Evolutionary conservation across 1,139 yeast genomes (phyloP).

Genomic region (Yamadazyma spencermartinsiae): DNA sequence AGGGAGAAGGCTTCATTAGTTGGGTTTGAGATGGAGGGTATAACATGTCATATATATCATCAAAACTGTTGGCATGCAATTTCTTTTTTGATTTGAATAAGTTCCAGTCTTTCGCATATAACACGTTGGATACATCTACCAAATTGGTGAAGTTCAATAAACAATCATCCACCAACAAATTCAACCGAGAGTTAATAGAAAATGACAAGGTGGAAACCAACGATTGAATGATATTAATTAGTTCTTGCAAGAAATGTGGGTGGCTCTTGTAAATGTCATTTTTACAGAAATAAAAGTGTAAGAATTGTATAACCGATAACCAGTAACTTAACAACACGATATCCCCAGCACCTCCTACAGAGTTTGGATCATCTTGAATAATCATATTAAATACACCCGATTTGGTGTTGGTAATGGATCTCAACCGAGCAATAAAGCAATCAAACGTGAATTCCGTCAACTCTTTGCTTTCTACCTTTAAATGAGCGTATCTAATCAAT

Average conservation of each 20-base stretch:
- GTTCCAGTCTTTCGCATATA: constrained; percentile 77
- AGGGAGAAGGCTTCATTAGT: constrained; percentile 78
- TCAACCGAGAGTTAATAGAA: constrained; percentile 62
- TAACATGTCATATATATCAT: constrained; percentile 66
- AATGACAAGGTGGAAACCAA: constrained; percentile 63
- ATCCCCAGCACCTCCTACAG: constrained; percentile 52
- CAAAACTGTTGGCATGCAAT: constrained; percentile 48
- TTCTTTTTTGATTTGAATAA: constrained; percentile 57
- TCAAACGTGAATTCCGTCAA: constrained; percentile 60
- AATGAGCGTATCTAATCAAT: constrained; percentile 62
- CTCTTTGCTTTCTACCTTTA: constrained; percentile 51
- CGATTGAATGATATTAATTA: constrained; percentile 58
- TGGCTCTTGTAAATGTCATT: constrained; percentile 54
- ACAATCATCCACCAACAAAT: constrained; percentile 59
- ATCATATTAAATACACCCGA: constrained; percentile 59
- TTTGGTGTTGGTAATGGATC: constrained; percentile 58
- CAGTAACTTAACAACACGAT: constrained; percentile 72
- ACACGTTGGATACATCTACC: constrained; percentile 59
- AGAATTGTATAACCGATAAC: constrained; percentile 66
- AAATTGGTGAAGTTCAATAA: constrained; percentile 63
- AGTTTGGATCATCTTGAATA: constrained; percentile 23
- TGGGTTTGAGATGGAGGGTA: constrained; percentile 72
- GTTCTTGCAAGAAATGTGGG: constrained; percentile 61
- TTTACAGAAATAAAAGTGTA: constrained; percentile 63
- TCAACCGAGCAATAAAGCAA: constrained; percentile 59